Evolutionary conservation across 495 filamentous ascomycete genomes (phyloP).

Genomic region (Penicillium argentinense): DNA sequence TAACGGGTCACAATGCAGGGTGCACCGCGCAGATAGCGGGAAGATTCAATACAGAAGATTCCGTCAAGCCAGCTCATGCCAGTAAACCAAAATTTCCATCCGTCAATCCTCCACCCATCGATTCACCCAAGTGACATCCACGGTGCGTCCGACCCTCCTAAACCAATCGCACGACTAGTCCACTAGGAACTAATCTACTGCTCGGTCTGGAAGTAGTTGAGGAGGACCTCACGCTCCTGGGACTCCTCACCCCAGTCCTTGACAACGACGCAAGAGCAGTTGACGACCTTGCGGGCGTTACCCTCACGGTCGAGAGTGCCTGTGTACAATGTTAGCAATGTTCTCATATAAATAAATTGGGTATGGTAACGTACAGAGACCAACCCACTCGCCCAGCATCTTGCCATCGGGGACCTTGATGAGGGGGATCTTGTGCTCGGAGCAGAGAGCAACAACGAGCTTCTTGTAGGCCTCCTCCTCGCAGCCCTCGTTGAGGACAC

Average conservation of each 20-base stretch:
- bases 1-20: constrained; percentile 26
- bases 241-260: constrained; percentile 99
- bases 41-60: constrained; percentile 5
- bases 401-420: constrained; percentile 99
- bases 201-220: constrained; percentile 99
- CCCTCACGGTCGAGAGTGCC: constrained; percentile 98
- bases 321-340: constrained; percentile 37
- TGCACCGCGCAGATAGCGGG: not conserved
- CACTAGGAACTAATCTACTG: constrained; percentile 48
- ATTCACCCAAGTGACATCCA: constrained; percentile 4
- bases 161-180: constrained; percentile 12
- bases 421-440: constrained; percentile 97
- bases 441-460: constrained; percentile 95
- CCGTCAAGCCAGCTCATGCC: constrained; percentile 4
- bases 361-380: constrained; percentile 78
- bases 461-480: constrained; percentile 99
- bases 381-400: constrained; percentile 99
- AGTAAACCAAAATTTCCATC: constrained; percentile 2
- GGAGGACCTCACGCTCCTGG: constrained; percentile 93
- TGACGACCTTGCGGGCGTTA: constrained; percentile 99
- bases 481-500: constrained; percentile 97
- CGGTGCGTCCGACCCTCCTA: constrained; percentile 5
- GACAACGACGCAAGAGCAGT: constrained; percentile 99
- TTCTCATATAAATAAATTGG: too few species aligned
- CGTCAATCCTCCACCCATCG: constrained; percentile 2